Conservation (phyloP, 1,139 yeast species). For the Casaregolazyma suthepensis region DNA sequence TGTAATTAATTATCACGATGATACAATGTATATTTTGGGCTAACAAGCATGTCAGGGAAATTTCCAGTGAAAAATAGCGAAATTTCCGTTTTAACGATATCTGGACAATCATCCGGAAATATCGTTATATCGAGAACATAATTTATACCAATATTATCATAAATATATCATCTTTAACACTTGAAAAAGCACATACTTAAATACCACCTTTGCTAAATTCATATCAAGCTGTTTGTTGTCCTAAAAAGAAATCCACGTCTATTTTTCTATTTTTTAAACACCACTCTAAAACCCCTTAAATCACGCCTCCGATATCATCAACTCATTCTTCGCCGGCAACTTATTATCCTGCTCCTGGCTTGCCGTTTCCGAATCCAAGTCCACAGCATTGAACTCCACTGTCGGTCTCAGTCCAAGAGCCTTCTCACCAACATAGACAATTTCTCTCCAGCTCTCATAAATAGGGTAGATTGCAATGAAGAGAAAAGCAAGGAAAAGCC, state of each 20-base stretch:
- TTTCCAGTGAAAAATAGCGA: too few relatives aligned
- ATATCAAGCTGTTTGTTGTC: too few relatives aligned
- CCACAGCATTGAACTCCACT: background rate
- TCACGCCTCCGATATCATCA: background rate
- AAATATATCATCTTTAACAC: too few relatives aligned
- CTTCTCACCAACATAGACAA: slow-evolving; percentile 1
- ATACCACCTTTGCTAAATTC: too few relatives aligned
- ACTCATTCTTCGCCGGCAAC: background rate
- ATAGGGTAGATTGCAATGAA: slow-evolving; percentile 13
- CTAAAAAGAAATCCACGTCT: background rate
- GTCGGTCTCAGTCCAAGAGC: background rate
- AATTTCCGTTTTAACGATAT: too few relatives aligned
- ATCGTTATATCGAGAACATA: too few relatives aligned
- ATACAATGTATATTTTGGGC: background rate
- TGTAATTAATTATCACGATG: background rate
- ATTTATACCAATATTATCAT: too few relatives aligned
- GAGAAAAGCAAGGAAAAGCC: slow-evolving; percentile 11
- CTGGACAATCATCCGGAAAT: too few relatives aligned
- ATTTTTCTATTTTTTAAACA: background rate
- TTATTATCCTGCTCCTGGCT: background rate
- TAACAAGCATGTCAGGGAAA: too few relatives aligned
- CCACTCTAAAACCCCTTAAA: background rate
- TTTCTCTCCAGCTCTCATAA: slow-evolving; percentile 12
- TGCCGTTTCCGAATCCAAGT: background rate
- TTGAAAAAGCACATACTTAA: too few relatives aligned